These are phyloP conservation scores for Alternaria sp. DNA, from an alignment of 2,329 filamentous ascomycete species.

Conservation along the genomic window DNA sequence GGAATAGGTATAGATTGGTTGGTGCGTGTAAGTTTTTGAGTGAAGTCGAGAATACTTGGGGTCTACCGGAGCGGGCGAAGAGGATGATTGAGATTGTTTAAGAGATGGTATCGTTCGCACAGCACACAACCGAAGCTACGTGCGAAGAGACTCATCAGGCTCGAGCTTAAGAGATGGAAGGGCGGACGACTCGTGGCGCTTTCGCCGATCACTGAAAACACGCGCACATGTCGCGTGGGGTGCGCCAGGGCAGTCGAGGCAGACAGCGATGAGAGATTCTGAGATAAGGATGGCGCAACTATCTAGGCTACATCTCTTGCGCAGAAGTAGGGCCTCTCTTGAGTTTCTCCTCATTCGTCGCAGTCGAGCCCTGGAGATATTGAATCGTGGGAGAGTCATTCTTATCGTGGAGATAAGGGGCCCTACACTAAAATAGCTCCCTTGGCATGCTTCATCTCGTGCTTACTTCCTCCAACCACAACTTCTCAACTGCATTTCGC, in stretches of 20 bases:
- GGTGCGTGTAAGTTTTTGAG: neutral
- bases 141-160: neutral
- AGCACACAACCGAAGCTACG: neutral
- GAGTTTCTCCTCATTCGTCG: neutral
- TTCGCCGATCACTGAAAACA: neutral
- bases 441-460: slow-evolving; percentile 1
- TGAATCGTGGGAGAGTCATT: neutral
- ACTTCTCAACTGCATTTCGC: neutral
- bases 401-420: neutral
- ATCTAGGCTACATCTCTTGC: neutral
- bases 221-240: neutral
- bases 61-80: neutral
- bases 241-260: neutral
- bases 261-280: neutral
- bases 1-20: neutral
- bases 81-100: neutral
- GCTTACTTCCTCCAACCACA: slow-evolving; percentile 7
- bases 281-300: neutral
- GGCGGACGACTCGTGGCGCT: neutral
- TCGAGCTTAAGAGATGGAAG: neutral
- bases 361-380: too few relatives aligned
- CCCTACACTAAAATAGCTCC: neutral
- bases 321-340: neutral
- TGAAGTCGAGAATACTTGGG: neutral
- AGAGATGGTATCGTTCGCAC: neutral